phyloP scores from a whole-genome alignment of 306 rosid species.

The Prunus armeniaca region DNA sequence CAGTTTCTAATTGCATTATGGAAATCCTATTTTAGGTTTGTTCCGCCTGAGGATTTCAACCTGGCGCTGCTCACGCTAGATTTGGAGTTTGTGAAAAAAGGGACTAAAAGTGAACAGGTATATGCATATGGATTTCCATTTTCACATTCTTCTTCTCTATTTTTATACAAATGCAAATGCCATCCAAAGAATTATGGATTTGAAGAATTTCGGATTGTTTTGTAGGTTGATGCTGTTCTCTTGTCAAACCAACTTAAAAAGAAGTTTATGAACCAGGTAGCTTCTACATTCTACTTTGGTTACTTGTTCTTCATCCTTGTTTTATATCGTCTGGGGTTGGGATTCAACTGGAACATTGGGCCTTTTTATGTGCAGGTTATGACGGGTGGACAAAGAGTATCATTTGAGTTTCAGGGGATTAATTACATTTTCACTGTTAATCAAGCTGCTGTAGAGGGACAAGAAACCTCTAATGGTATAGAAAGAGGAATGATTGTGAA shows the following conservation, averaged over 20 bases:
- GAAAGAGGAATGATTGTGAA: constrained; percentile 87
- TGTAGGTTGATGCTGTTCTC: constrained; percentile 85
- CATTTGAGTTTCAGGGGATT: constrained; percentile 77
- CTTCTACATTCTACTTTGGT: neutral
- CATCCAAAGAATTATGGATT: neutral
- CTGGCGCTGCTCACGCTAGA: constrained; percentile 79
- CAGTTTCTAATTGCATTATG: neutral
- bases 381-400: constrained; percentile 87
- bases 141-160: neutral
- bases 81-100: constrained; percentile 80
- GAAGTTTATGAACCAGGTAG: constrained; percentile 72
- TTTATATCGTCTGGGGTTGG: neutral
- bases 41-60: constrained; percentile 71
- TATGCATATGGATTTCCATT: constrained; percentile 10
- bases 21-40: constrained; percentile 48
- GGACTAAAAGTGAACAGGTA: constrained; percentile 79
- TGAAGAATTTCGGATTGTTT: constrained; percentile 3
- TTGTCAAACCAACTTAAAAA: constrained; percentile 65
- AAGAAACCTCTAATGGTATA: constrained; percentile 48
- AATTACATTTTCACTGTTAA: constrained; percentile 79
- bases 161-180: neutral
- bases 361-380: constrained; percentile 55
- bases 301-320: neutral
- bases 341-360: constrained; percentile 6
- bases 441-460: constrained; percentile 66